Base-by-base conservation (phyloP, 768 basidiomycete genomes). In the Mrakia gelida region DNA sequence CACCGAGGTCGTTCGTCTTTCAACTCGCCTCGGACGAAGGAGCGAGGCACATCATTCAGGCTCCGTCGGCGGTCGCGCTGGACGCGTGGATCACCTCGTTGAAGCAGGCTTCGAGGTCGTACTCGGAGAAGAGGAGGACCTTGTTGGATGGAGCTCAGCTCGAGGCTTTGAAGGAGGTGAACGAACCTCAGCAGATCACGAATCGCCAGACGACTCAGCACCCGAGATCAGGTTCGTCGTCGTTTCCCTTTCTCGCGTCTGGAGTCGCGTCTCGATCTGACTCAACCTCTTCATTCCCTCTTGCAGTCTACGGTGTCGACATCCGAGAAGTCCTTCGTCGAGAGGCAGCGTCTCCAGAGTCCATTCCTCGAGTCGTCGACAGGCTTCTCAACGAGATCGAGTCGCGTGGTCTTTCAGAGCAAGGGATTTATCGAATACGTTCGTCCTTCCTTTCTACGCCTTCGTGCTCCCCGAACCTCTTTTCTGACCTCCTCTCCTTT, bases 1-100 rank as follows among this genome's bases (percentile, higher is more conserved):
- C 91, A 82, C 91, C 92, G 79, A 88, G 93, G 67, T 92, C 93
- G 68, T 94, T 90, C 83, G 90, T 89, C 71, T 92, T 94, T 86
- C 89, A 91, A 81, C 86, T 95, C 63, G 90, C 92, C 81, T 92
- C 92, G 0, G 93, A 94, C 82, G 93, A 94, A 82, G 93, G 93
- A 11, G 92, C 92, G 0, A 91, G 91, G 81, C 93, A 92, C 81
- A 67, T 93, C 49, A 84, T 94, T 23, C 93, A 95, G 83, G 90
- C 92, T 0, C 84, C 88, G 52, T 89, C 88, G 81, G 89, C 88
- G 82, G 86, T 87, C 56, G 92, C 93, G 80, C 90, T 92, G 89
- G 86, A 83, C 75, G 89, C 87, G 81, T 95, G 93, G 93, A 87
- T 93, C 74, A 89, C 91, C 26, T 90, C 89, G 34, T 90, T 95